These are phyloP conservation scores for Plantago ovata DNA, from an alignment of 257 asterid species.

Conservation along the genomic window DNA sequence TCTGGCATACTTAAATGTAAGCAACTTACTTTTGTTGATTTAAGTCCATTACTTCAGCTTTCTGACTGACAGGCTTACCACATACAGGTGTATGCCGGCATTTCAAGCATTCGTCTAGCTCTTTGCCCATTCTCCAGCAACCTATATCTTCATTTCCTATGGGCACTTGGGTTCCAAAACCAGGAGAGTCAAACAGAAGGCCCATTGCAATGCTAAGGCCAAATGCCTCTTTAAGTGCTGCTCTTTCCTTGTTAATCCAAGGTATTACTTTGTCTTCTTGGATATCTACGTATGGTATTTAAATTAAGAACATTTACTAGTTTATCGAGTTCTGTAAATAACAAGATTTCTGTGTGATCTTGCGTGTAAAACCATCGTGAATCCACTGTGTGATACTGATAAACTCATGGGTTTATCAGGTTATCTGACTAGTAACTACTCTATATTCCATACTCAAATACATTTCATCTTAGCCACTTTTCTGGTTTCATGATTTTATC, in stretches of 20 bases:
- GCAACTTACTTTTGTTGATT: conserved; percentile 22
- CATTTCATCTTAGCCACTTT: conserved; percentile 4
- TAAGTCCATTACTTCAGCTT: conserved; percentile 6
- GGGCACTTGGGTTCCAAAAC: conserved; percentile 78
- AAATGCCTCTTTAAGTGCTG: conserved; percentile 62
- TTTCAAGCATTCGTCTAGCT: conserved; percentile 69
- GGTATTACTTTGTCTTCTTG: conserved; percentile 36
- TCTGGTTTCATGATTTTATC: conserved; percentile 6
- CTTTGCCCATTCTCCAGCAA: conserved; percentile 71
- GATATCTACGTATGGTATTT: conserved; percentile 9
- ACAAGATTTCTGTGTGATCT: conserved; percentile 1
- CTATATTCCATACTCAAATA: neutral
- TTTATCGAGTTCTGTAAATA: neutral
- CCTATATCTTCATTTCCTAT: conserved; percentile 64
- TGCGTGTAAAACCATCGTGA: conserved; percentile 7
- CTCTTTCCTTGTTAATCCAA: conserved; percentile 57
- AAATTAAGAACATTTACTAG: conserved; percentile 2
- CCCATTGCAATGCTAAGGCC: conserved; percentile 62
- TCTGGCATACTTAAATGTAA: conserved; percentile 70
- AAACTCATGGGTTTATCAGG: neutral
- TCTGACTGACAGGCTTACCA: conserved; percentile 16
- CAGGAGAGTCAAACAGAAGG: conserved; percentile 60
- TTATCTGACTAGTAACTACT: neutral
- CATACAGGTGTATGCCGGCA: conserved; percentile 68
- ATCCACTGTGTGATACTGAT: too few species aligned